Percentiles rank a stretch among this genome's conserved stretches.
phyloP scores from a whole-genome alignment of 1,139 yeast species.

The Protomyces gravidus region DNA sequence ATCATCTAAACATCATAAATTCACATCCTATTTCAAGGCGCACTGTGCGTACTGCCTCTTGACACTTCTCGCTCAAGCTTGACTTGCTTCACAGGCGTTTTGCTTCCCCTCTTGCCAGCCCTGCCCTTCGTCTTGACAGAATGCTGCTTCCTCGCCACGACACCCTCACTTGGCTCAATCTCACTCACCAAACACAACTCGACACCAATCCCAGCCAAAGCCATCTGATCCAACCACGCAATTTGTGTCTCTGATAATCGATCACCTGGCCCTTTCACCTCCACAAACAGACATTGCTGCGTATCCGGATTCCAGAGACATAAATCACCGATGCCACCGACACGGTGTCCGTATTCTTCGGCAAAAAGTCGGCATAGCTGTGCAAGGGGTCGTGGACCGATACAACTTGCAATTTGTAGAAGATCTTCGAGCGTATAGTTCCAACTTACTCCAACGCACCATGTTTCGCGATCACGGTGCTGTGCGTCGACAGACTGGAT shows the following conservation, averaged over 20 bases:
- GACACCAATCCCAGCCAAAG: conserved; percentile 38
- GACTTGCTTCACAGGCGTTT: not conserved
- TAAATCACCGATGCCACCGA: conserved; percentile 44
- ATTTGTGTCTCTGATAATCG: conserved; percentile 43
- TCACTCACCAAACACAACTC: conserved; percentile 39
- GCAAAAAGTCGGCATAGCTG: conserved; percentile 38
- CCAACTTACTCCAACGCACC: conserved; percentile 41
- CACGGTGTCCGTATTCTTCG: conserved; percentile 38
- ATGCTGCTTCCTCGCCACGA: not conserved
- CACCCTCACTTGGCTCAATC: not conserved
- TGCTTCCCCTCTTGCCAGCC: not conserved
- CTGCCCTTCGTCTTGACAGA: not conserved
- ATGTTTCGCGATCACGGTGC: conserved; percentile 33
- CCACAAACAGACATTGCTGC: conserved; percentile 37
- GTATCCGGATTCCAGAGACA: conserved; percentile 39
- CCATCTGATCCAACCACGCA: conserved; percentile 42
- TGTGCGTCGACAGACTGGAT: conserved; percentile 28
- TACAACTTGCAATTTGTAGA: conserved; percentile 37
- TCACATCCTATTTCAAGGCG: not conserved
- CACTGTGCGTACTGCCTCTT: not conserved
- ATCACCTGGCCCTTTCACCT: conserved; percentile 44
- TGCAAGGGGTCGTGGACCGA: conserved; percentile 36
- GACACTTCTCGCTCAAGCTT: not conserved
- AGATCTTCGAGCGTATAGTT: conserved; percentile 37
- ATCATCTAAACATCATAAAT: not conserved